phyloP scores from a whole-genome alignment of 495 filamentous ascomycete genomes.

The Clohesyomyces aquaticus region DNA sequence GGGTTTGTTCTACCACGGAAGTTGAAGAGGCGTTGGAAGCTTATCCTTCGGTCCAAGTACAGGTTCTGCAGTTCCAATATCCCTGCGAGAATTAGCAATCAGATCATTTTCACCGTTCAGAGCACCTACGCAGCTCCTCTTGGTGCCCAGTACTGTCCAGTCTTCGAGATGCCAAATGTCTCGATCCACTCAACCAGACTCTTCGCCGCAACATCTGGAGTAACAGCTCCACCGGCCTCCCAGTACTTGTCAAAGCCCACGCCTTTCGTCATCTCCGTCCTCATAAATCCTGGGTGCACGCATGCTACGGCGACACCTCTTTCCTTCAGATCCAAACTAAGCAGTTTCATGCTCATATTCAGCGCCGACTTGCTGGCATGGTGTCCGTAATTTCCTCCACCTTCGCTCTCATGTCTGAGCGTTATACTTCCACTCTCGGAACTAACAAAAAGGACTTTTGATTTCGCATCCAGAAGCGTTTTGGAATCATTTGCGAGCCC shows the following conservation, averaged over 20 bases:
- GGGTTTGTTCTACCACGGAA: slow-evolving; percentile 63
- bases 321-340: slow-evolving; percentile 69
- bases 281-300: slow-evolving; percentile 76
- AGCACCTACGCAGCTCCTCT: slow-evolving; percentile 62
- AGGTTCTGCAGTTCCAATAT: slow-evolving; percentile 71
- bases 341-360: slow-evolving; percentile 74
- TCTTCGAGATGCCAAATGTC: slow-evolving; percentile 65
- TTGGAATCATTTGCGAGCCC: slow-evolving; percentile 58
- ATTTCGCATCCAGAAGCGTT: slow-evolving; percentile 28
- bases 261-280: slow-evolving; percentile 69
- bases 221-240: slow-evolving; percentile 56
- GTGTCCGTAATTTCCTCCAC: slow-evolving; percentile 73
- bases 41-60: slow-evolving; percentile 62
- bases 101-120: background rate
- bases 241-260: slow-evolving; percentile 69
- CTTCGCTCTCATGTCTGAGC: slow-evolving; percentile 68
- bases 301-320: slow-evolving; percentile 66
- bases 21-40: slow-evolving; percentile 66
- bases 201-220: slow-evolving; percentile 67
- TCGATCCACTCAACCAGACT: slow-evolving; percentile 66
- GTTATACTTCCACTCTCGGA: slow-evolving; percentile 72
- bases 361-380: slow-evolving; percentile 72
- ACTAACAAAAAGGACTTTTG: slow-evolving; percentile 68
- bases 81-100: slow-evolving; percentile 48
- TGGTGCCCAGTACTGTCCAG: slow-evolving; percentile 74